A percentile compares a stretch with the other conserved stretches of the same genome.
Evolutionary conservation across 2,329 filamentous ascomycete genomes (phyloP).

Genomic region (Colletotrichum salicis): DNA sequence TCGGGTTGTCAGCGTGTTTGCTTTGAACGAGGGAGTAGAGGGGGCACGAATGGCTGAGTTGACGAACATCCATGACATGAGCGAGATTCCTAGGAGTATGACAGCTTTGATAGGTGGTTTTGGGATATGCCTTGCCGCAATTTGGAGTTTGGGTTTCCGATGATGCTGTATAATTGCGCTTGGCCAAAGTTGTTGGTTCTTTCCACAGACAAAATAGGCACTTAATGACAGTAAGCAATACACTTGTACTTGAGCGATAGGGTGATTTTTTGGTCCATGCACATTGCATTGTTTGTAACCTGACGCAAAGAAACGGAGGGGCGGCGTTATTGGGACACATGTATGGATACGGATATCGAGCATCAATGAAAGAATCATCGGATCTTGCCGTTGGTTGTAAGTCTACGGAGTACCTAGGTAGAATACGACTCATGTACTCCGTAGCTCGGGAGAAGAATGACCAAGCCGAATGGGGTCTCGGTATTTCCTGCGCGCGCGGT

Average conservation of each 20-base stretch:
- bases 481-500: slow-evolving; percentile 20
- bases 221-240: neutral
- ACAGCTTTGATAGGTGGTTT: neutral
- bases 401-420: too few relatives aligned
- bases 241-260: too few relatives aligned
- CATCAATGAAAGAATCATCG: too few relatives aligned
- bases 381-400: too few relatives aligned
- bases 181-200: neutral
- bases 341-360: too few relatives aligned
- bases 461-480: neutral
- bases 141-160: neutral
- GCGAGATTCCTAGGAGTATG: neutral
- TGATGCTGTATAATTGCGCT: neutral
- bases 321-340: too few relatives aligned
- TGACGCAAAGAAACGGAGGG: too few relatives aligned
- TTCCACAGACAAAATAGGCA: neutral
- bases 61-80: neutral
- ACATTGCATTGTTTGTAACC: too few relatives aligned
- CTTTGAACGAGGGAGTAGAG: neutral
- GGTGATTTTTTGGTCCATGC: too few relatives aligned
- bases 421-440: too few relatives aligned
- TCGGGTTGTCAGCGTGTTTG: neutral
- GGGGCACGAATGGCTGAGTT: neutral
- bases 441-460: neutral
- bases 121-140: neutral